A percentile compares a stretch with the other conserved stretches of the same genome.
phyloP scores from a whole-genome alignment of 306 rosid species.

The Comarum palustre region DNA sequence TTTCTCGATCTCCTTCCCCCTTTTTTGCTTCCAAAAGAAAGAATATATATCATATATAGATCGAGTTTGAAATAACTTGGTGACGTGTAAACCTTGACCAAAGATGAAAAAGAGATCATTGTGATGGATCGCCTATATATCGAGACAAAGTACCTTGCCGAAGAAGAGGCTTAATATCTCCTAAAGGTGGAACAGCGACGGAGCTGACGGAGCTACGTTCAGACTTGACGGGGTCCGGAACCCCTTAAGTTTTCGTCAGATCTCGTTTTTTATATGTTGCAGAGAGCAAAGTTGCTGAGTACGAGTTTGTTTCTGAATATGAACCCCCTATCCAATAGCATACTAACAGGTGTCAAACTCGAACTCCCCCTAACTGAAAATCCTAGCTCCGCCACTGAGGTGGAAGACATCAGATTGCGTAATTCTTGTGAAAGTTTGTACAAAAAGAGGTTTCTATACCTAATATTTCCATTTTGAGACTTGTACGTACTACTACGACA shows the following conservation, averaged over 20 bases:
- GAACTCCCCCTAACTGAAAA: too few relatives aligned
- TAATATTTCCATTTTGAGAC: neutral
- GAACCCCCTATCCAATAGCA: too few relatives aligned
- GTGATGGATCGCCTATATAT: neutral
- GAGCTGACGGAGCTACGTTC: too few relatives aligned
- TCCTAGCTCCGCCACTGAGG: too few relatives aligned
- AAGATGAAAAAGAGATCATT: neutral
- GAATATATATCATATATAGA: conserved; percentile 1
- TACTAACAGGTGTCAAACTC: too few relatives aligned
- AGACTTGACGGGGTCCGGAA: too few relatives aligned
- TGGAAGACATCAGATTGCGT: neutral
- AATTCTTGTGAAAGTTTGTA: neutral
- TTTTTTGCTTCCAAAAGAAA: conserved; percentile 9
- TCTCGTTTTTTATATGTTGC: too few relatives aligned
- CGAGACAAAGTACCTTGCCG: neutral
- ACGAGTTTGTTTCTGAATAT: too few relatives aligned
- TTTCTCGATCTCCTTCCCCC: conserved; percentile 6
- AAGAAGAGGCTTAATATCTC: neutral
- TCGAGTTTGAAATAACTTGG: conserved; percentile 19
- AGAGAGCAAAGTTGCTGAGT: too few relatives aligned
- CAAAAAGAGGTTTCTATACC: neutral
- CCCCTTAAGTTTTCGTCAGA: too few relatives aligned
- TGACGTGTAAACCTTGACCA: conserved; percentile 22
- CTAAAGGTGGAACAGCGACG: too few relatives aligned
- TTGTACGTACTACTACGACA: neutral